Evolutionary conservation across 2,329 filamentous ascomycete species (phyloP).

Genomic region (Myriosclerotinia duriaeana): DNA sequence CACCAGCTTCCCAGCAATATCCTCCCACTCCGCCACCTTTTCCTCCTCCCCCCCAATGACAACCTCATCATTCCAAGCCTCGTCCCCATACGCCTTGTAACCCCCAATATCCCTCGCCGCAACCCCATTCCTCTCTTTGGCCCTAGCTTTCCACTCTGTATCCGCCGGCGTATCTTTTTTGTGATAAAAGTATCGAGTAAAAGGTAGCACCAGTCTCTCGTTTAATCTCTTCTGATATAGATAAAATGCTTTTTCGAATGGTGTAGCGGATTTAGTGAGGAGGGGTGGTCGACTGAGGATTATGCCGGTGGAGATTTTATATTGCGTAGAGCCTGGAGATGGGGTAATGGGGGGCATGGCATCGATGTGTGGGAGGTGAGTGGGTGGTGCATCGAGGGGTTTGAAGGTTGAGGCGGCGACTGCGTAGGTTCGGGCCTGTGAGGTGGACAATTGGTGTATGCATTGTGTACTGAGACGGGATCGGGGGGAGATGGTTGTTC

Average conservation of each 20-base stretch:
- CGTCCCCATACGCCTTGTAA: slow-evolving; percentile 70
- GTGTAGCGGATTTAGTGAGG: slow-evolving; percentile 76
- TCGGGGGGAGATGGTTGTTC: background rate
- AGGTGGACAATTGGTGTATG: slow-evolving; percentile 22
- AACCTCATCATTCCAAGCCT: slow-evolving; percentile 90
- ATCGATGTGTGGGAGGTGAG: slow-evolving; percentile 42
- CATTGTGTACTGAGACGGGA: background rate
- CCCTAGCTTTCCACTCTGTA: slow-evolving; percentile 87
- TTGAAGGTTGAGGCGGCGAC: slow-evolving; percentile 37
- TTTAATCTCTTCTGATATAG: slow-evolving; percentile 98
- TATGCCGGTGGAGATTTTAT: slow-evolving; percentile 62
- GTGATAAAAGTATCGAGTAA: slow-evolving; percentile 91
- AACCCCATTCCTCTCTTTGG: slow-evolving; percentile 68
- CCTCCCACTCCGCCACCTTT: slow-evolving; percentile 40
- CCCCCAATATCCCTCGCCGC: slow-evolving; percentile 81
- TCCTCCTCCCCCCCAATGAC: slow-evolving; percentile 70
- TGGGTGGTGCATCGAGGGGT: slow-evolving; percentile 32
- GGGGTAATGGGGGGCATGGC: slow-evolving; percentile 33
- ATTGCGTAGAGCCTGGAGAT: slow-evolving; percentile 28
- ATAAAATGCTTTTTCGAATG: slow-evolving; percentile 91
- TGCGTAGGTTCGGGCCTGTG: slow-evolving; percentile 33
- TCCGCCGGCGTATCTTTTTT: slow-evolving; percentile 83
- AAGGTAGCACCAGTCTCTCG: slow-evolving; percentile 84
- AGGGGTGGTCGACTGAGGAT: slow-evolving; percentile 86
- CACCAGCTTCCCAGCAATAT: slow-evolving; percentile 63